Evolutionary conservation across 2,329 filamentous ascomycete species (phyloP).

Genomic region (Colletotrichum melonis): DNA sequence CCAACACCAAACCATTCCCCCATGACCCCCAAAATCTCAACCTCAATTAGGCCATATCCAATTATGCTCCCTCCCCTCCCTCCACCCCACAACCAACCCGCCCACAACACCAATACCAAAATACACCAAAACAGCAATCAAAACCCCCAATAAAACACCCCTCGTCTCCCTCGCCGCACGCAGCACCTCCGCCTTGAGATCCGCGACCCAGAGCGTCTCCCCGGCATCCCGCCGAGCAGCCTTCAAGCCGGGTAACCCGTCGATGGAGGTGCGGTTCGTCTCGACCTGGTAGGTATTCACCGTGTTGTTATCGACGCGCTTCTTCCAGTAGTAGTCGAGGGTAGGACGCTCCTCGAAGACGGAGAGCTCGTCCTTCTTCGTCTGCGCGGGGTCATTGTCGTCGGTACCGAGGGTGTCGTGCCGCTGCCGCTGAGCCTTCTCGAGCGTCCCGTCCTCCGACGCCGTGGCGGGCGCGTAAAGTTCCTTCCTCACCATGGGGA

Average conservation of each 20-base stretch:
- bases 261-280: conserved; percentile 67
- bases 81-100: neutral
- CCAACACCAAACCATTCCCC: too few species aligned
- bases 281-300: conserved; percentile 66
- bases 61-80: neutral
- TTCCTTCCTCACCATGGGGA: conserved; percentile 62
- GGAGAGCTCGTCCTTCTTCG: conserved; percentile 47
- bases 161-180: conserved; percentile 27
- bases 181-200: conserved; percentile 39
- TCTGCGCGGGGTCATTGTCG: conserved; percentile 1
- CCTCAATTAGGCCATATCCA: neutral
- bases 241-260: conserved; percentile 68
- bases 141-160: conserved; percentile 36
- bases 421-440: neutral
- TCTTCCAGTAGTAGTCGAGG: conserved; percentile 62
- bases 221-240: conserved; percentile 62
- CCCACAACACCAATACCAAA: neutral
- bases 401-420: too few species aligned
- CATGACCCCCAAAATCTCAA: neutral
- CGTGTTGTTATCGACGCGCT: conserved; percentile 59
- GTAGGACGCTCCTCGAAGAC: conserved; percentile 67
- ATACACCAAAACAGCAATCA: conserved; percentile 36
- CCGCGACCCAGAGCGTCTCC: conserved; percentile 57
- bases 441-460: conserved; percentile 32
- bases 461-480: conserved; percentile 46